phyloP scores from a whole-genome alignment of 179 eudicot genomes.

The Actinidia polygama region DNA sequence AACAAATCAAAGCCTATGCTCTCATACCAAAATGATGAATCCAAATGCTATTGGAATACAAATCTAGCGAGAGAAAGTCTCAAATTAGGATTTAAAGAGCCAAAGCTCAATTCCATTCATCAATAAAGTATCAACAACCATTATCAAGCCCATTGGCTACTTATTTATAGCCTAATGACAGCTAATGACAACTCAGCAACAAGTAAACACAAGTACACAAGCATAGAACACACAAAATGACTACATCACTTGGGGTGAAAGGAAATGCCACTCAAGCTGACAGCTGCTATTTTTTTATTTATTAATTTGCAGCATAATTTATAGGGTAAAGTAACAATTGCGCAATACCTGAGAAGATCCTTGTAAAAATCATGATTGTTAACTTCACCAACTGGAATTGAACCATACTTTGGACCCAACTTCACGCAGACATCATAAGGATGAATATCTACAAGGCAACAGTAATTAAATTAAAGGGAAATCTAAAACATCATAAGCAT shows the following conservation, averaged over 20 bases:
- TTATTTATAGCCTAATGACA: too few species aligned
- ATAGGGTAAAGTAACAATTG: background rate
- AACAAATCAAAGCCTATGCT: too few species aligned
- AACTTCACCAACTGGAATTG: constrained; percentile 65
- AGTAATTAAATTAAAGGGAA: constrained; percentile 1
- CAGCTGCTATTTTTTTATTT: background rate
- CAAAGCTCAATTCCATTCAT: too few species aligned
- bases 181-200: too few species aligned
- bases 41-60: too few species aligned
- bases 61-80: too few species aligned
- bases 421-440: constrained; percentile 83
- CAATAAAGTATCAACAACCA: too few species aligned
- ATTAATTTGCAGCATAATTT: background rate
- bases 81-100: too few species aligned
- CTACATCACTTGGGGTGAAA: background rate
- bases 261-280: constrained; percentile 8
- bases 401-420: constrained; percentile 83
- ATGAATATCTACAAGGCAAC: constrained; percentile 64
- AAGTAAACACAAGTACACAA: too few species aligned
- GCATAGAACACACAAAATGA: too few species aligned
- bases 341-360: constrained; percentile 87
- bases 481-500: background rate
- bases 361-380: constrained; percentile 65
- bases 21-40: too few species aligned
- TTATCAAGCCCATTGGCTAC: too few species aligned